Conservation (phyloP, 2,329 filamentous ascomycete genomes). For the Anthostomella pinea region DNA sequence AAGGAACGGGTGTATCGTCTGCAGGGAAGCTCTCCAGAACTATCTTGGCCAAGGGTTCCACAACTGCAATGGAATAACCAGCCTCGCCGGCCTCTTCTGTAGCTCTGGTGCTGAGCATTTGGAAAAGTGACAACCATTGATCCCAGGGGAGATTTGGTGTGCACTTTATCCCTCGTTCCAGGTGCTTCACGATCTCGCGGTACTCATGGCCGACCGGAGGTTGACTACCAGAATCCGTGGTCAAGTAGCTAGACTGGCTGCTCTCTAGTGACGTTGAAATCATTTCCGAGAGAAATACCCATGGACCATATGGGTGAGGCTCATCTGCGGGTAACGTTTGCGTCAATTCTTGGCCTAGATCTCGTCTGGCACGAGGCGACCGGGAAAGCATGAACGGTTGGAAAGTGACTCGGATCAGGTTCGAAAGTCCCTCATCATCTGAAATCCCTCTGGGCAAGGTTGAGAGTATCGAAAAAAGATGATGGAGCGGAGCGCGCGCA, state of each 20-base stretch:
- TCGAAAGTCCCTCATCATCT: slow-evolving; percentile 45
- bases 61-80: slow-evolving; percentile 61
- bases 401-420: slow-evolving; percentile 51
- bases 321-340: slow-evolving; percentile 45
- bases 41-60: slow-evolving; percentile 67
- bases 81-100: slow-evolving; percentile 64
- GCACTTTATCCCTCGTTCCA: slow-evolving; percentile 58
- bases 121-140: slow-evolving; percentile 55
- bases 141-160: slow-evolving; percentile 46
- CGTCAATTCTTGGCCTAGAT: slow-evolving; percentile 51
- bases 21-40: slow-evolving; percentile 39
- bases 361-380: slow-evolving; percentile 40
- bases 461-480: slow-evolving; percentile 62
- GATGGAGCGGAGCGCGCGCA: slow-evolving; percentile 60
- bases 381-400: slow-evolving; percentile 57
- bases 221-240: slow-evolving; percentile 38
- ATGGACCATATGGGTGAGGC: slow-evolving; percentile 46
- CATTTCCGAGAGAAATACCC: slow-evolving; percentile 49
- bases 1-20: slow-evolving; percentile 15
- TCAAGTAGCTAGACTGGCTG: slow-evolving; percentile 36
- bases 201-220: slow-evolving; percentile 64
- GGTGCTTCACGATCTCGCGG: slow-evolving; percentile 64
- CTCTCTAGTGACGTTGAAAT: slow-evolving; percentile 43
- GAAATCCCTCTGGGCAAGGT: slow-evolving; percentile 44
- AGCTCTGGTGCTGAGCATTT: slow-evolving; percentile 53